Conservation (phyloP, 805 yeast genomes). For the Debaryomyces castellii region DNA sequence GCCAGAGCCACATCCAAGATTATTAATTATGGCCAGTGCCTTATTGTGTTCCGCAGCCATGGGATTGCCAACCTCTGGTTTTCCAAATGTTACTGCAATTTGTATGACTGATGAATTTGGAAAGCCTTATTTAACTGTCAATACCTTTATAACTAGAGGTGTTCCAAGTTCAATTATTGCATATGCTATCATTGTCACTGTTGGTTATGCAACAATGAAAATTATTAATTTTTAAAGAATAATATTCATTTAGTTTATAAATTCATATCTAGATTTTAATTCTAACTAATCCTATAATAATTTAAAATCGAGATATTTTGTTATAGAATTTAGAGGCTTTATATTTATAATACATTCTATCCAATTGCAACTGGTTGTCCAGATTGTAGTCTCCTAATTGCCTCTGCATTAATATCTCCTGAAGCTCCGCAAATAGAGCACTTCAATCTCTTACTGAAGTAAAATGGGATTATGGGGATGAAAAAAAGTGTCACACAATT, state of each 20-base stretch:
- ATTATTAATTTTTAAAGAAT: constrained; percentile 30
- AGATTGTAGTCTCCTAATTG: constrained; percentile 21
- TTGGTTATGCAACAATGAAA: constrained; percentile 76
- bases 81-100: constrained; percentile 96
- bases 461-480: constrained; percentile 54
- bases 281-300: neutral
- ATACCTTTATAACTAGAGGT: constrained; percentile 85
- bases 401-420: constrained; percentile 25
- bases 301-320: neutral
- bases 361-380: constrained; percentile 39
- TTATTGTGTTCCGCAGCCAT: constrained; percentile 88
- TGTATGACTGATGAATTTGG: constrained; percentile 93
- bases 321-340: no score
- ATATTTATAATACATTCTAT: constrained; percentile 5
- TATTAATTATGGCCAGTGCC: constrained; percentile 67
- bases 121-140: constrained; percentile 82
- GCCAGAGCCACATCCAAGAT: constrained; percentile 79
- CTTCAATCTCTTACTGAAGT: constrained; percentile 49
- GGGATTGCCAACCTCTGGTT: constrained; percentile 97
- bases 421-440: constrained; percentile 52
- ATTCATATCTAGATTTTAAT: neutral
- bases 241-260: neutral
- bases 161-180: constrained; percentile 82
- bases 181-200: constrained; percentile 67
- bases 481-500: constrained; percentile 56